Evolutionary conservation across 2,329 filamentous ascomycete genomes (phyloP).

Genomic region (Lecanicillium sp.): DNA sequence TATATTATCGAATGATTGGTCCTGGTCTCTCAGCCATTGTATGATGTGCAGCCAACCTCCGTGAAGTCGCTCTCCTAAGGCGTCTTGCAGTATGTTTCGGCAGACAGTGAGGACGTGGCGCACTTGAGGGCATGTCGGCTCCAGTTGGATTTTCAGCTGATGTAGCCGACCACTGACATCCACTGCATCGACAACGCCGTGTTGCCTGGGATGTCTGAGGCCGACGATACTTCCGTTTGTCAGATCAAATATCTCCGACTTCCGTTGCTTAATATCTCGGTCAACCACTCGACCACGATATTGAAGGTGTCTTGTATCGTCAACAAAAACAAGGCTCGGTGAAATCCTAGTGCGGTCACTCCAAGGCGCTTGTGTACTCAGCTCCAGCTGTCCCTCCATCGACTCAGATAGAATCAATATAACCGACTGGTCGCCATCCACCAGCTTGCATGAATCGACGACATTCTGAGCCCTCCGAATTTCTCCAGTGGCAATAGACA

Average conservation of each 20-base stretch:
- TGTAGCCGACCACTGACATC: constrained; percentile 58
- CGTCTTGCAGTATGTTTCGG: constrained; percentile 56
- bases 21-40: constrained; percentile 56
- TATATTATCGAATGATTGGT: constrained; percentile 40
- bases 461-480: constrained; percentile 59
- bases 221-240: constrained; percentile 43
- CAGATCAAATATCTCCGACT: constrained; percentile 40
- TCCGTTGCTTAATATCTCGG: constrained; percentile 44
- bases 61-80: constrained; percentile 54
- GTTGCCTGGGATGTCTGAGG: constrained; percentile 51
- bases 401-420: constrained; percentile 65
- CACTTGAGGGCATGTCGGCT: constrained; percentile 59
- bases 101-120: constrained; percentile 55
- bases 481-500: constrained; percentile 32
- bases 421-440: constrained; percentile 60
- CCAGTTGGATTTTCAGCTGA: constrained; percentile 60
- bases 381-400: constrained; percentile 54
- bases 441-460: constrained; percentile 65
- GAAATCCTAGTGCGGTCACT: constrained; percentile 61
- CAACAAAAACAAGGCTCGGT: constrained; percentile 53
- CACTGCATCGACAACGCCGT: constrained; percentile 59
- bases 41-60: constrained; percentile 69
- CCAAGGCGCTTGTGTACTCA: constrained; percentile 73
- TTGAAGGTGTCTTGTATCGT: constrained; percentile 55
- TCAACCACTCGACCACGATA: constrained; percentile 46